A percentile compares a stretch with the other conserved stretches of the same genome.
These are phyloP conservation scores for Kodamaea alishanica DNA, from an alignment of 1,139 yeast genomes.

Conservation along the genomic window DNA sequence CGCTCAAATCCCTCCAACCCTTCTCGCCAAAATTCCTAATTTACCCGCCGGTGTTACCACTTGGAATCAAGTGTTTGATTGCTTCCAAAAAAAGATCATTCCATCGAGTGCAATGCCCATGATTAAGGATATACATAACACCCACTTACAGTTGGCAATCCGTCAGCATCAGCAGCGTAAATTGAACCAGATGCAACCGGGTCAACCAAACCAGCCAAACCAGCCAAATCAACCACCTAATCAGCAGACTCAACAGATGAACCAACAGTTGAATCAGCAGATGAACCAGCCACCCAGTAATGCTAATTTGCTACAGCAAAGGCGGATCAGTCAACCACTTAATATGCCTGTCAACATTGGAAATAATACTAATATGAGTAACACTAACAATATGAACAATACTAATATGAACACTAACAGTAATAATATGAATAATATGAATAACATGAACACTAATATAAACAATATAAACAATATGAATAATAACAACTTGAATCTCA, in stretches of 20 bases:
- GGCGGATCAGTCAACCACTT: neutral
- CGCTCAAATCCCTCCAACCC: slow-evolving; percentile 70
- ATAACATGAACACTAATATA: slow-evolving; percentile 10
- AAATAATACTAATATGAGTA: slow-evolving; percentile 13
- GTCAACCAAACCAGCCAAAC: slow-evolving; percentile 5
- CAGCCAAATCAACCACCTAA: slow-evolving; percentile 5
- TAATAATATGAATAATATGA: slow-evolving; percentile 15
- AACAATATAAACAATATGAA: slow-evolving; percentile 15
- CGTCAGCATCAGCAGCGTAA: slow-evolving; percentile 28
- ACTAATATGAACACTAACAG: slow-evolving; percentile 9
- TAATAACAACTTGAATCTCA: slow-evolving; percentile 16
- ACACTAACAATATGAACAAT: slow-evolving; percentile 9
- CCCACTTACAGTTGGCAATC: slow-evolving; percentile 50
- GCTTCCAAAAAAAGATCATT: slow-evolving; percentile 56
- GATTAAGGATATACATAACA: slow-evolving; percentile 58
- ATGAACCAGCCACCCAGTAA: slow-evolving; percentile 12
- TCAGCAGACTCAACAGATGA: slow-evolving; percentile 17
- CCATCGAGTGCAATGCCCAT: slow-evolving; percentile 52
- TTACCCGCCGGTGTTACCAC: slow-evolving; percentile 80
- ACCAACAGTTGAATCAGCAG: slow-evolving; percentile 5
- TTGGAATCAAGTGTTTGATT: slow-evolving; percentile 78
- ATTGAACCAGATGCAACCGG: slow-evolving; percentile 15
- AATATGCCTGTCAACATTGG: slow-evolving; percentile 6
- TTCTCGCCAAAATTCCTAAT: slow-evolving; percentile 69
- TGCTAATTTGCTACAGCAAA: neutral